A percentile compares a stretch with the other conserved stretches of the same genome.
These are phyloP conservation scores for Huntiella savannae DNA, from an alignment of 2,329 filamentous ascomycete genomes.

Conservation along the genomic window DNA sequence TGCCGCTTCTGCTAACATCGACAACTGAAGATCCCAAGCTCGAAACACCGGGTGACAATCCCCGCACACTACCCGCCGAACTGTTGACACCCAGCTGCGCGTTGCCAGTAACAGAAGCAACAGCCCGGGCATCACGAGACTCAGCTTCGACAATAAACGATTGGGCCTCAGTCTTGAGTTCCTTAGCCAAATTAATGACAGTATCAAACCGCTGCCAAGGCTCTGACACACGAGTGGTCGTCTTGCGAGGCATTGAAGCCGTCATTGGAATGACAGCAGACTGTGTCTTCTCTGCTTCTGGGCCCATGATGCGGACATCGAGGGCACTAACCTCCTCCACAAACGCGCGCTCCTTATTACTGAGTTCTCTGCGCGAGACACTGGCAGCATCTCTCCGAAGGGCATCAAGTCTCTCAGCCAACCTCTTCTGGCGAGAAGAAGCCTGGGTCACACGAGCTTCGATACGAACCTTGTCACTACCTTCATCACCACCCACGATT, in stretches of 20 bases:
- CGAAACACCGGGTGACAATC: slow-evolving; percentile 13
- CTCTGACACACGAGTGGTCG: slow-evolving; percentile 26
- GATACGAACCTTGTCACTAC: slow-evolving; percentile 33
- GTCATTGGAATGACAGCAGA: not conserved
- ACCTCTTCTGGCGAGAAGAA: slow-evolving; percentile 33
- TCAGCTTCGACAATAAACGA: slow-evolving; percentile 18
- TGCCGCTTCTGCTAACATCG: slow-evolving; percentile 14
- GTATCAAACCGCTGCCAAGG: slow-evolving; percentile 38
- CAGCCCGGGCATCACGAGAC: slow-evolving; percentile 6
- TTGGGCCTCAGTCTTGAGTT: slow-evolving; percentile 32
- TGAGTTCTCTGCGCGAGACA: slow-evolving; percentile 24
- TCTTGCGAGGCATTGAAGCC: slow-evolving; percentile 15
- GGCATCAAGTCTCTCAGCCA: slow-evolving; percentile 40
- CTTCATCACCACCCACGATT: slow-evolving; percentile 33
- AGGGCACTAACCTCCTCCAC: slow-evolving; percentile 32
- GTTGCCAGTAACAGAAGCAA: slow-evolving; percentile 3
- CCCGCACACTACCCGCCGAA: slow-evolving; percentile 14
- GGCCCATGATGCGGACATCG: slow-evolving; percentile 28
- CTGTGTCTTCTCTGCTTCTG: slow-evolving; percentile 11
- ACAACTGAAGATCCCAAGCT: slow-evolving; percentile 10
- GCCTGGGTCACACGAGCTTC: slow-evolving; percentile 31
- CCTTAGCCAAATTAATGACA: slow-evolving; percentile 32
- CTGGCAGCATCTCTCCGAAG: slow-evolving; percentile 28
- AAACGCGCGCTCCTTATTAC: slow-evolving; percentile 26
- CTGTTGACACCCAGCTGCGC: slow-evolving; percentile 1